Base-by-base conservation (phyloP, 192 early-diverging fungal species). In the Dissophora globulifera region DNA sequence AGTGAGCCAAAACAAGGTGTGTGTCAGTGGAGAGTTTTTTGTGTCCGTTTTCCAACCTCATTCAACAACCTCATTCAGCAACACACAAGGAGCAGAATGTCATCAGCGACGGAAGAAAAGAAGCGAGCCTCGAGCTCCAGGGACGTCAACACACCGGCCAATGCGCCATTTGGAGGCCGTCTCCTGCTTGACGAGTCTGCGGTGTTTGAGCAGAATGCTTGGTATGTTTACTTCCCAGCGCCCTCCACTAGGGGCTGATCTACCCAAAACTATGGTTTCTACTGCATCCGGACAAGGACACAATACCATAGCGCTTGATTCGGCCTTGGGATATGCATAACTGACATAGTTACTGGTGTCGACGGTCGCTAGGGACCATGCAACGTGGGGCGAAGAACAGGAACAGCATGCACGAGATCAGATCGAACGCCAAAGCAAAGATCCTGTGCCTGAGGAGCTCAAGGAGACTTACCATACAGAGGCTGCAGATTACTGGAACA, bases 341-440 rank as follows among this genome's bases (percentile, higher is more conserved):
- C 4, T 17, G 35, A 38, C 35, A 9, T 38, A 38, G 13, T 38
- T 38, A 38, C 35, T n/a, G n/a, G n/a, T n/a, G n/a, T n/a, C n/a
- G 8, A 15, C 8, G 12, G 20, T 43, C 13, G 40, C 49, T 82
- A 93, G 94, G 95, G 98, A 99, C 84, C 92, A 98, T 67, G 95
- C 92, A 25, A 90, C 93, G 51, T 96, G 93, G 87, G 91, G 89
- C 67, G 87, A 88, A 50, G 94, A 95, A 42, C 94, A 96, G 62
- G 88, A 92, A 71, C 55, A 86, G 31, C 83, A 92, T 25, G 98
- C 96, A 8, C 82, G 84, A 49, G 82, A 87, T 53, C 87, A 91
- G 52, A 86, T 99, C 26, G 81, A 83, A 38, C 71, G 87, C 41
- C 98, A 99, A 72, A 74, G 79, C 12, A 83, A 82, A 35, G 78